A percentile compares a stretch with the other conserved stretches of the same genome.
phyloP scores from a whole-genome alignment of 495 filamentous ascomycete species.

The Choiromyces venosus region DNA sequence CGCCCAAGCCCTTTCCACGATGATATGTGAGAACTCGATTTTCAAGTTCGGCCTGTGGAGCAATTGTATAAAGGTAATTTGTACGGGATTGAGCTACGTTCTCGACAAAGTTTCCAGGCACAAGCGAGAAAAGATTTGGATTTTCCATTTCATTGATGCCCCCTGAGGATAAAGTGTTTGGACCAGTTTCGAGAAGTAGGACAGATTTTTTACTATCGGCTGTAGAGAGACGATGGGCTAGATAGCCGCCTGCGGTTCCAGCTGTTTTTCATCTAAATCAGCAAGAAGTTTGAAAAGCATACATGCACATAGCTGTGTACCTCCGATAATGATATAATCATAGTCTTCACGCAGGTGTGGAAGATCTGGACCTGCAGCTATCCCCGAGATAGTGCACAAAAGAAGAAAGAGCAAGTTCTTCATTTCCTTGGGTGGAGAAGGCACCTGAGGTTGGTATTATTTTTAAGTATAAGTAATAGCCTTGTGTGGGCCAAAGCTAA shows the following conservation, averaged over 20 bases:
- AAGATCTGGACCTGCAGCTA: not conserved
- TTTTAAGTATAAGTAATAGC: not conserved
- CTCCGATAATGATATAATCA: not conserved
- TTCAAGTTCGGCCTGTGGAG: constrained; percentile 35
- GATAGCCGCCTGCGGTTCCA: constrained; percentile 27
- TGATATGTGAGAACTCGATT: constrained; percentile 44
- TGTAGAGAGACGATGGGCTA: constrained; percentile 32
- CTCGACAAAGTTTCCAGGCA: constrained; percentile 35
- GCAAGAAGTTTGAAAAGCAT: not conserved
- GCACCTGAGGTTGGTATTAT: not conserved
- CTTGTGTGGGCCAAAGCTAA: not conserved
- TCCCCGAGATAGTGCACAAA: not conserved
- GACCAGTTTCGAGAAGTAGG: constrained; percentile 28
- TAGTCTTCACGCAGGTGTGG: not conserved
- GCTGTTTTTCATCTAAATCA: constrained; percentile 6
- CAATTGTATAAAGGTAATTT: constrained; percentile 35
- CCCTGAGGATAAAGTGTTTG: constrained; percentile 24
- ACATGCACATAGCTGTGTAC: not conserved
- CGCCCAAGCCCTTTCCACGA: constrained; percentile 54
- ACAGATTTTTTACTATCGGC: constrained; percentile 22
- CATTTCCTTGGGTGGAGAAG: not conserved
- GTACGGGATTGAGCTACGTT: constrained; percentile 25
- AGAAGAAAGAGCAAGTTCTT: not conserved
- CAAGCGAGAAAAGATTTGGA: constrained; percentile 22
- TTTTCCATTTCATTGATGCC: constrained; percentile 18